Conservation (phyloP, 306 rosid genomes). For the Lotus japonicus region DNA sequence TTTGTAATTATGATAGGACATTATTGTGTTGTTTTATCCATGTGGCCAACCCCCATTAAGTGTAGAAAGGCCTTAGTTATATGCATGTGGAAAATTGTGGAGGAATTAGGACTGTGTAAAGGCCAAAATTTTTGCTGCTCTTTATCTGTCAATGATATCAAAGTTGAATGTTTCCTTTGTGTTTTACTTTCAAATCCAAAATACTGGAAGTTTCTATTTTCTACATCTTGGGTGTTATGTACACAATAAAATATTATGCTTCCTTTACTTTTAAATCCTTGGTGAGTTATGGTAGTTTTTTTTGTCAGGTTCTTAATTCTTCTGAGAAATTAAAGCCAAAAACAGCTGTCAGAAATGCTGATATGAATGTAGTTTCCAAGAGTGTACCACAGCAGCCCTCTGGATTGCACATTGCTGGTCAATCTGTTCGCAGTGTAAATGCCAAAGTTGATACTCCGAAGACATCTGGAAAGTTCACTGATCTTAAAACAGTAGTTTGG, state of each 20-base stretch:
- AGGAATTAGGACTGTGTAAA: not conserved
- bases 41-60: too few species aligned
- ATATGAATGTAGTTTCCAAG: slow-evolving; percentile 51
- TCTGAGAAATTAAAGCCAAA: slow-evolving; percentile 91
- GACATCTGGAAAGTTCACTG: slow-evolving; percentile 87
- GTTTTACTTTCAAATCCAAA: not conserved
- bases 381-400: slow-evolving; percentile 52
- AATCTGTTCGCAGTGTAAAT: slow-evolving; percentile 63
- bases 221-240: not conserved
- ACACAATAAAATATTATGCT: not conserved
- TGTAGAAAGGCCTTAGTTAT: too few species aligned
- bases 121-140: not conserved
- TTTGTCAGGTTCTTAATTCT: slow-evolving; percentile 53
- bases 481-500: slow-evolving; percentile 72
- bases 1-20: not conserved
- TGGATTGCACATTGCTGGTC: slow-evolving; percentile 43
- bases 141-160: not conserved
- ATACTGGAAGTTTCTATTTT: not conserved
- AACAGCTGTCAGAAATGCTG: slow-evolving; percentile 47
- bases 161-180: not conserved
- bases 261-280: not conserved
- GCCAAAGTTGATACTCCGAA: slow-evolving; percentile 64
- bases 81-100: too few species aligned
- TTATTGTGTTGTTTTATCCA: too few species aligned
- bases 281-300: not conserved